A percentile compares a stretch with the other conserved stretches of the same genome.
Evolutionary conservation across 306 rosid species (phyloP).

Genomic region (apple (Malus domestica)): ASM211411v1 NC_041805.1:11417001-11417500

Average conservation of each 20-base stretch:
- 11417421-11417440: not conserved
- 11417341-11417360: not conserved
- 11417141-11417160: not conserved
- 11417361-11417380: not conserved
- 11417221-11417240: too few species aligned
- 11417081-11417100: not conserved
- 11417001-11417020: not conserved
- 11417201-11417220: too few species aligned
- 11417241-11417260: too few species aligned
- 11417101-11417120: not conserved
- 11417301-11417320: too few species aligned
- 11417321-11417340: not conserved
- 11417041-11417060: not conserved
- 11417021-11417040: not conserved
- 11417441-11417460: not conserved
- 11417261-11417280: too few species aligned
- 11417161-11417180: too few species aligned
- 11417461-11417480: not conserved
- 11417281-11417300: accelerated
- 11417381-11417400: not conserved
- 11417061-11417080: not conserved
- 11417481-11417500: not conserved
- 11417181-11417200: too few species aligned
- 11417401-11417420: conserved; percentile 1
- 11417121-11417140: not conserved